Evolutionary conservation across 495 filamentous ascomycete genomes (phyloP).

Genomic region (Massariosphaeria phaeospora): DNA sequence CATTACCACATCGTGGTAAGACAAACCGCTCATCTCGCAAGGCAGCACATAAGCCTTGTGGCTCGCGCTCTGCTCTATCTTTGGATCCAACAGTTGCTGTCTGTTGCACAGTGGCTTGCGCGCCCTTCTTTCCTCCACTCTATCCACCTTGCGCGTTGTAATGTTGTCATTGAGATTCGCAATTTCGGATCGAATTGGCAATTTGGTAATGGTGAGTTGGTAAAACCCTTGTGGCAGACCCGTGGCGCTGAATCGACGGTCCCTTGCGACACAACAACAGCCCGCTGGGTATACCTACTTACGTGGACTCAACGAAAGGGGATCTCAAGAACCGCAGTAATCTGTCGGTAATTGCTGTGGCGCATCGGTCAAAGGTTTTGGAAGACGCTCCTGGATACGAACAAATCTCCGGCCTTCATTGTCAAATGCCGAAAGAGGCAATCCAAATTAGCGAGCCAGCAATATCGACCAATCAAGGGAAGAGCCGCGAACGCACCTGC

Average conservation of each 20-base stretch:
- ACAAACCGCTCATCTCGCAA: conserved; percentile 16
- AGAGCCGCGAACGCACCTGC: not conserved
- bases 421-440: not conserved
- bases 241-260: conserved; percentile 11
- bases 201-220: conserved; percentile 13
- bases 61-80: conserved; percentile 13
- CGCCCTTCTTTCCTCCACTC: not conserved
- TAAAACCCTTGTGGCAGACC: not conserved
- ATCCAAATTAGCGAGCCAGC: not conserved
- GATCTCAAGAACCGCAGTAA: not conserved
- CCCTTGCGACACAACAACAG: conserved; percentile 1
- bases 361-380: not conserved
- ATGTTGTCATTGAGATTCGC: conserved; percentile 6
- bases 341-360: conserved; percentile 23
- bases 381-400: not conserved
- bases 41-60: conserved; percentile 13
- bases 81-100: not conserved
- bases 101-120: conserved; percentile 14
- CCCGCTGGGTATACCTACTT: not conserved
- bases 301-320: not conserved
- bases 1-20: conserved; percentile 9
- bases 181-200: conserved; percentile 26
- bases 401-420: not conserved
- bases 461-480: not conserved
- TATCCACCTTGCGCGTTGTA: conserved; percentile 3